Evolutionary conservation across 1,284 basidiomycete species (phyloP).

Genomic region (Thecaphora thlaspeos): DNA sequence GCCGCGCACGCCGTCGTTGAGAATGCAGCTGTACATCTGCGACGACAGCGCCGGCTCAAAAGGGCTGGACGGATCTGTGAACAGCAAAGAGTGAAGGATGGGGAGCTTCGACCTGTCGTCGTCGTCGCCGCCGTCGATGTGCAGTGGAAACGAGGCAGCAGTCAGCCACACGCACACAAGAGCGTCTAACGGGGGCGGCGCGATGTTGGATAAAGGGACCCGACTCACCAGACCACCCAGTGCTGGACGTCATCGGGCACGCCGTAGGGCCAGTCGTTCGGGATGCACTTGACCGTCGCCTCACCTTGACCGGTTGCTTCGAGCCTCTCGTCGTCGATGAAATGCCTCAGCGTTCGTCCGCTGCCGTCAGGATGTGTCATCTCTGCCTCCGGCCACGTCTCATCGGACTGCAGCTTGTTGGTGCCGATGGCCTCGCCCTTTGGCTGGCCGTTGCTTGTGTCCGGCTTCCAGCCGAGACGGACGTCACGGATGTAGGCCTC

Average conservation of each 20-base stretch:
- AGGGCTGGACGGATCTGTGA: constrained; percentile 17
- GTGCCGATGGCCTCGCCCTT: no score
- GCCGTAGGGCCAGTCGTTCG: constrained; percentile 52
- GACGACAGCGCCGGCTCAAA: constrained; percentile 6
- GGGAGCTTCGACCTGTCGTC: constrained; percentile 14
- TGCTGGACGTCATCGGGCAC: constrained; percentile 35
- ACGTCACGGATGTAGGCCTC: constrained; percentile 41
- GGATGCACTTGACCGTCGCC: constrained; percentile 24
- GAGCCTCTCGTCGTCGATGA: constrained; percentile 10
- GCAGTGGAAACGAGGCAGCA: no score
- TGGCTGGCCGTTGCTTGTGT: no score
- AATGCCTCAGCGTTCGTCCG: constrained; percentile 10
- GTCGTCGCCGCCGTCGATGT: neutral
- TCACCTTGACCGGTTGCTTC: constrained; percentile 6
- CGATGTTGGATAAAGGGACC: no score
- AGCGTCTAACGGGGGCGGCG: no score
- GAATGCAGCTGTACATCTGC: constrained; percentile 31
- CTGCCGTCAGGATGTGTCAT: constrained; percentile 8
- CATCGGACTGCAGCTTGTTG: constrained; percentile 9
- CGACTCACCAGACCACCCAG: constrained; percentile 40
- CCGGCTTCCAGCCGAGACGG: constrained; percentile 39
- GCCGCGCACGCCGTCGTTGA: constrained; percentile 41
- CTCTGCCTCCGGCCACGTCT: constrained; percentile 27
- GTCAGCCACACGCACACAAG: no score
- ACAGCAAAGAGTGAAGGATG: constrained; percentile 25